phyloP scores from a whole-genome alignment of 805 yeast species.

The Osmozyma mogii region DNA sequence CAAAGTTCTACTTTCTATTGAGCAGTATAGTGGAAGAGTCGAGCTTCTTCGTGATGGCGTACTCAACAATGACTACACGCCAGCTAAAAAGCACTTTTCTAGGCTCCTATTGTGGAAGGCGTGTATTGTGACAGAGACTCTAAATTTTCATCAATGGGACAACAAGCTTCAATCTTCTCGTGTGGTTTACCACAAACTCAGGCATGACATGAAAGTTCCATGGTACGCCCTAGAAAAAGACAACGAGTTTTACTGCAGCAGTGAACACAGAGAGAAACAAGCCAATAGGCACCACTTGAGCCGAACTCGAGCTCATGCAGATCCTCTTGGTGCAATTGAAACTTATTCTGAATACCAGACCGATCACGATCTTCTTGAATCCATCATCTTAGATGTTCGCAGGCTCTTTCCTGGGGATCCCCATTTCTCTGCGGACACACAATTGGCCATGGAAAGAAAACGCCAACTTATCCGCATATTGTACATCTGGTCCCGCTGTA shows the following conservation, averaged over 20 bases:
- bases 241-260: slow-evolving; percentile 16
- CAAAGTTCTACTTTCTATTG: slow-evolving; percentile 27
- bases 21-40: slow-evolving; percentile 26
- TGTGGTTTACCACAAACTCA: slow-evolving; percentile 27
- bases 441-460: slow-evolving; percentile 14
- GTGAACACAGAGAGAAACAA: too few species aligned
- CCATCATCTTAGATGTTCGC: slow-evolving; percentile 44
- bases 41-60: slow-evolving; percentile 19
- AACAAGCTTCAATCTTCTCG: slow-evolving; percentile 21
- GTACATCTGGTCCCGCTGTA: slow-evolving; percentile 38
- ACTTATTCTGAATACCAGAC: slow-evolving; percentile 4
- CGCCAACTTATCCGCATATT: slow-evolving; percentile 34
- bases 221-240: slow-evolving; percentile 30
- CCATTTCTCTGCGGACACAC: slow-evolving; percentile 16
- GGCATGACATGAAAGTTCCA: slow-evolving; percentile 27
- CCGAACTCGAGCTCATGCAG: neutral
- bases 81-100: slow-evolving; percentile 16
- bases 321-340: neutral
- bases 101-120: slow-evolving; percentile 33
- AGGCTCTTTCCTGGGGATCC: slow-evolving; percentile 44
- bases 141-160: slow-evolving; percentile 28
- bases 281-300: neutral
- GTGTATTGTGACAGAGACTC: slow-evolving; percentile 27
- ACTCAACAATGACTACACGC: slow-evolving; percentile 21
- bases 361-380: slow-evolving; percentile 34